Percentiles rank a stretch among this genome's conserved stretches.
phyloP scores from a whole-genome alignment of 2,329 filamentous ascomycete genomes.

The Eutypella sp. region DNA sequence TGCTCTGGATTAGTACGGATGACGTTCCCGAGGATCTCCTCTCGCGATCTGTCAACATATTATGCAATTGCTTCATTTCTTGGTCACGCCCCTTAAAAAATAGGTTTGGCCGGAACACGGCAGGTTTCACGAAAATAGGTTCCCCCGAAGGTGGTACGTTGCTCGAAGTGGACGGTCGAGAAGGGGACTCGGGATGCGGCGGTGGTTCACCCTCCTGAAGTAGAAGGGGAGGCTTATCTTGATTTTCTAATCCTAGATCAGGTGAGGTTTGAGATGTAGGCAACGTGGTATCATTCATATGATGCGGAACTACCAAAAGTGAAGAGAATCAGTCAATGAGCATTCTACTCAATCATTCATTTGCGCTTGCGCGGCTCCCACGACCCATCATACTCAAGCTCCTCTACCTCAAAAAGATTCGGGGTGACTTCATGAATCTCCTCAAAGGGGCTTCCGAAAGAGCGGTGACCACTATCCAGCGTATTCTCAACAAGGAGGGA shows the following conservation, averaged over 20 bases:
- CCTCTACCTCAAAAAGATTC: slow-evolving; percentile 29
- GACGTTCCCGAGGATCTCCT: slow-evolving; percentile 53
- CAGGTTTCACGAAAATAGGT: slow-evolving; percentile 40
- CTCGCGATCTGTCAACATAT: slow-evolving; percentile 52
- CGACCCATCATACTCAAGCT: slow-evolving; percentile 21
- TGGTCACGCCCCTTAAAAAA: slow-evolving; percentile 54
- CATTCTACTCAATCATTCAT: too few species aligned
- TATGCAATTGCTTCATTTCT: slow-evolving; percentile 54
- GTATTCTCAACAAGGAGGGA: slow-evolving; percentile 17
- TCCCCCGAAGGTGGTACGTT: slow-evolving; percentile 16
- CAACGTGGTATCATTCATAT: slow-evolving; percentile 28
- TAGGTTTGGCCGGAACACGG: slow-evolving; percentile 55
- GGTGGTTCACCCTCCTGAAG: slow-evolving; percentile 18
- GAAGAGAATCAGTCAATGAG: slow-evolving; percentile 27
- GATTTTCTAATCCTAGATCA: slow-evolving; percentile 19
- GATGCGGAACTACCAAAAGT: slow-evolving; percentile 25
- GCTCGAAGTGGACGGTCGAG: slow-evolving; percentile 24
- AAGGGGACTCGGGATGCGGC: slow-evolving; percentile 22
- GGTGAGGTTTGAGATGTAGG: slow-evolving; percentile 18
- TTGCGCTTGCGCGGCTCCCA: background rate
- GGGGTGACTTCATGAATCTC: slow-evolving; percentile 18
- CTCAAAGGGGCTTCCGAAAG: slow-evolving; percentile 19
- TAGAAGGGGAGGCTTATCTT: slow-evolving; percentile 23
- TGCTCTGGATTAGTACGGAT: slow-evolving; percentile 59
- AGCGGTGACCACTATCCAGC: slow-evolving; percentile 14